Evolutionary conservation across 257 asterid genomes (phyloP), one percentile per base, ranked within the genome.

Genomic region (Linderniella brevidens): DNA sequence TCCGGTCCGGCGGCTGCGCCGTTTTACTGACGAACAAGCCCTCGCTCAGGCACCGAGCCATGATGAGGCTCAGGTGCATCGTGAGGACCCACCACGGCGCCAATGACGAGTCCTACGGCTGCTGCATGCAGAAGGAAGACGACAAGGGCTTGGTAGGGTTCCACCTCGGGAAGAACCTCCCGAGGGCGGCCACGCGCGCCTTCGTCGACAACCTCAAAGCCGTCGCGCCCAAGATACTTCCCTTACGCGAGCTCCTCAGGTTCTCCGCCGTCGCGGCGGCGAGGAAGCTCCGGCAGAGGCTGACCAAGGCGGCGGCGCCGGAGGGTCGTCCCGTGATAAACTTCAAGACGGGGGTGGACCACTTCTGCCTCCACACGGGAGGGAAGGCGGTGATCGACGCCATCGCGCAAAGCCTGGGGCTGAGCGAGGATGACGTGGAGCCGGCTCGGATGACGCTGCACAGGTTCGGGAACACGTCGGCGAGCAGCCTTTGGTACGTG

Each of bases 371-470:
- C 4, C 98, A 88, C 61, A 84, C 98, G 0, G 98, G 98, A 0
- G 98, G 98, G 12, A 88, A 84, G 44, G 98, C 95, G 3, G 98
- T 88, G 57, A 84, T 88, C 8, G 93, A 88, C 10, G 83, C 80
- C 8, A 70, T 88, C 0, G 86, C 64, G 11, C 57, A 67, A 68
- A 84, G 51, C 15, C 17, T 88, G 40, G 54, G 55, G 0, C 19
- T 88, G 32, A 74, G 50, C 11, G 86, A 84, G 53, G 55, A 70
- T 17, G 98, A 88, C 17, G 65, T 88, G 13, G 98, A 88, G 67
- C 98, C 98, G 10, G 93, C 98, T 4, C 19, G 98, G 52, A 88
- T 88, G 98, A 84, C 98, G 14, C 49, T 88, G n/a, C 98, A 88
- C 49, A 52, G 98, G 37, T 80, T 84, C 25, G 98, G 98, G 14